Evolutionary conservation across 1,284 basidiomycete species (phyloP).

Genomic region (Sporisorium sorghi): DNA sequence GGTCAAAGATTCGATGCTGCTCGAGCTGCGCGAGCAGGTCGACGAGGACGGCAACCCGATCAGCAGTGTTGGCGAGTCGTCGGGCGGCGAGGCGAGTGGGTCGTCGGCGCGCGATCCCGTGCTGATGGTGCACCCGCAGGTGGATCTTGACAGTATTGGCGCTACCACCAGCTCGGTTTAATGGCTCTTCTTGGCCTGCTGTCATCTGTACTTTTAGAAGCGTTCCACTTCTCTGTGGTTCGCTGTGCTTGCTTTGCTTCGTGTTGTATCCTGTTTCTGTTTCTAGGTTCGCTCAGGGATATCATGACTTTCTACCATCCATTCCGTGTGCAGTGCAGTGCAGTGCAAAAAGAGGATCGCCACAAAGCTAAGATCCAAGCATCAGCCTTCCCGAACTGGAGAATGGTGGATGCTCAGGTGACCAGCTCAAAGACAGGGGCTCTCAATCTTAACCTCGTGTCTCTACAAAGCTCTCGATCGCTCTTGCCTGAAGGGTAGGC

Average conservation of each 20-base stretch:
- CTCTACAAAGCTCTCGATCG: too few relatives aligned
- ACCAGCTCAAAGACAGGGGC: too few relatives aligned
- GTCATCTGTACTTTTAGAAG: slow-evolving; percentile 12
- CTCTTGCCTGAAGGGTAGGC: too few relatives aligned
- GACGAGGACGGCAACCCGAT: slow-evolving; percentile 48
- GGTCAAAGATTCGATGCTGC: slow-evolving; percentile 77
- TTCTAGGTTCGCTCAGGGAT: not conserved
- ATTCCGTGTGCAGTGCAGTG: not conserved
- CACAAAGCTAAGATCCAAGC: not conserved
- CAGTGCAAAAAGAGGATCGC: not conserved
- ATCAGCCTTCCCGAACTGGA: not conserved
- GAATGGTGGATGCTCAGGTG: too few relatives aligned
- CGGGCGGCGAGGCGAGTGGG: slow-evolving; percentile 10
- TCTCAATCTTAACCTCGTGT: too few relatives aligned
- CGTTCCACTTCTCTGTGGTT: not conserved
- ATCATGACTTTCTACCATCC: not conserved
- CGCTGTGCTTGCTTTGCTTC: not conserved
- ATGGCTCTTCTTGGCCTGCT: not conserved
- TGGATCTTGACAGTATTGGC: slow-evolving; percentile 61
- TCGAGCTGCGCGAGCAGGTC: slow-evolving; percentile 60
- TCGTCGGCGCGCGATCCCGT: slow-evolving; percentile 37
- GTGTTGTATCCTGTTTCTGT: not conserved
- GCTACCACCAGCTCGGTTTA: slow-evolving; percentile 17
- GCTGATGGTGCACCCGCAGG: slow-evolving; percentile 62
- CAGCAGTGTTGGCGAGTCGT: slow-evolving; percentile 28